These are phyloP conservation scores for Avena insularis DNA, from an alignment of 176 grass and related monocot genomes.

Conservation along the genomic window DNA sequence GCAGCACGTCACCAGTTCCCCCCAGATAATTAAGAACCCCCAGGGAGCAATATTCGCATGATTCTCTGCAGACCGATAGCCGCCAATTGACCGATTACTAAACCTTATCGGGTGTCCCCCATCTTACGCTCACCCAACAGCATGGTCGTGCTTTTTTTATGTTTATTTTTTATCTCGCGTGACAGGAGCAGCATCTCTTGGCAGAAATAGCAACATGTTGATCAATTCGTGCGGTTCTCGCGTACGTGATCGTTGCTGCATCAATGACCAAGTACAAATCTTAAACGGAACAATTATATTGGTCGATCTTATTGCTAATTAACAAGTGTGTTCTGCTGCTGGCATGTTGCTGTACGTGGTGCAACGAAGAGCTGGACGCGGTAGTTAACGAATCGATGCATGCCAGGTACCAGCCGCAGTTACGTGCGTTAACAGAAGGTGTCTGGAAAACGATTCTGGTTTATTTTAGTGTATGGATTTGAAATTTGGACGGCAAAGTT, in stretches of 20 bases:
- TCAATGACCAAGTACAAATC: neutral
- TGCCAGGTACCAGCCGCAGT: neutral
- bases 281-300: neutral
- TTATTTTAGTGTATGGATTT: neutral
- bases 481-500: neutral
- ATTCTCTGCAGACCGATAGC: neutral
- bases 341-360: neutral
- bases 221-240: neutral
- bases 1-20: neutral
- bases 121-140: constrained; percentile 7
- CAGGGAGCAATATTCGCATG: neutral
- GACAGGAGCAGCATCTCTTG: neutral
- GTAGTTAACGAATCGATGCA: neutral
- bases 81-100: neutral
- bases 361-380: neutral
- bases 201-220: neutral
- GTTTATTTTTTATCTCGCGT: neutral
- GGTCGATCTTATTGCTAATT: neutral
- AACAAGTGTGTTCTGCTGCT: constrained; percentile 4
- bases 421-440: too few relatives aligned
- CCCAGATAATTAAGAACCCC: neutral
- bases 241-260: neutral
- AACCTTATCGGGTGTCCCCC: neutral
- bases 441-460: neutral
- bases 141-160: neutral